phyloP scores from a whole-genome alignment of 345 rosid species.

The Schrenkiella parvula region DNA sequence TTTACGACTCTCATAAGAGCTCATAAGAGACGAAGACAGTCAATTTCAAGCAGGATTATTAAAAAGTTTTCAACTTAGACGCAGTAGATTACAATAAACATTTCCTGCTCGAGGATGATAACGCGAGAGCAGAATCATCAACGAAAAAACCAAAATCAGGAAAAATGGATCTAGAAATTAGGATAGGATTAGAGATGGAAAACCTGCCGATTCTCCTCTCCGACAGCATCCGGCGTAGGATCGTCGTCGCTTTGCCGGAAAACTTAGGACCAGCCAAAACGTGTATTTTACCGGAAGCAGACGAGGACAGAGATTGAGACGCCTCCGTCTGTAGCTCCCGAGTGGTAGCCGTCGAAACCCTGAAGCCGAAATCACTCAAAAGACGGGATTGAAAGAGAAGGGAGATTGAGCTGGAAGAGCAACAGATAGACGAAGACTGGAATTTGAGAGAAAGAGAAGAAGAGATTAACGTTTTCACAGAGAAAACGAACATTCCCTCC shows the following conservation, averaged over 20 bases:
- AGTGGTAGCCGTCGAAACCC: constrained; percentile 11
- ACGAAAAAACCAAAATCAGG: not conserved
- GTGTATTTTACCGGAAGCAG: constrained; percentile 52
- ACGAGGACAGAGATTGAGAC: constrained; percentile 23
- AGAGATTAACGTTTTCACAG: constrained; percentile 43
- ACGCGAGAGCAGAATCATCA: not conserved
- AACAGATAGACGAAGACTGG: constrained; percentile 5
- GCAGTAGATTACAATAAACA: not conserved
- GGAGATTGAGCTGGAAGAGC: constrained; percentile 28
- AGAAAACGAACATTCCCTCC: constrained; percentile 34
- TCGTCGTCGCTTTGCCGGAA: constrained; percentile 66
- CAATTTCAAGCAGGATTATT: not conserved
- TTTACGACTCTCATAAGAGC: not conserved
- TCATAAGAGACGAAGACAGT: not conserved
- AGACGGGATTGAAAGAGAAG: not conserved
- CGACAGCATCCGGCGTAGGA: constrained; percentile 60
- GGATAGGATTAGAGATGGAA: not conserved
- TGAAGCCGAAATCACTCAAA: not conserved
- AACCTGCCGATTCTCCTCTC: constrained; percentile 63
- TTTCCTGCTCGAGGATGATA: not conserved
- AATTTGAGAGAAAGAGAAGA: constrained; percentile 27
- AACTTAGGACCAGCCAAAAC: constrained; percentile 67
- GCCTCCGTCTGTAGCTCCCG: constrained; percentile 33
- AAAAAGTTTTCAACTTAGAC: not conserved
- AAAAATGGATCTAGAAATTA: not conserved